Base-by-base conservation (phyloP, 1,284 basidiomycete species). In the Boletus semigastroideus region DNA sequence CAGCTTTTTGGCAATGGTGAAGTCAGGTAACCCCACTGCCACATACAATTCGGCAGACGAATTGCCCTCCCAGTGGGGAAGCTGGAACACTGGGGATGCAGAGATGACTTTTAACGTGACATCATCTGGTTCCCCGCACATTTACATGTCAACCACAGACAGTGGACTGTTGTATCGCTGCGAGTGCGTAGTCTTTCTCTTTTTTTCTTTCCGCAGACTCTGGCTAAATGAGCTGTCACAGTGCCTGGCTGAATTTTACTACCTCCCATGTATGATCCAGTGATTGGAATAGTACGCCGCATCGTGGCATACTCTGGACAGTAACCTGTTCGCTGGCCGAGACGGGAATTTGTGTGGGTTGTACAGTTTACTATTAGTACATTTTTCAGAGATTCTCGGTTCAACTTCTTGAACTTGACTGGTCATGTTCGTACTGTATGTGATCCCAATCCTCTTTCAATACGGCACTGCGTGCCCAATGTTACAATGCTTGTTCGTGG, bases 1-100 rank as follows among this genome's bases (percentile, higher is more conserved):
- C 27, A 49, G 48, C 9, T 68, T 68, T 36, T 17, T 67, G 43
- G 53, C 60, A 17, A 45, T 64, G 42, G 59, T 49, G 11, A 59
- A 42, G 20, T 64, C 48, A 1, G 25, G 46, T 28, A 48, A 59
- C 33, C 58, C 60, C 1, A 42, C 45, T 31, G 25, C 13, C 13
- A 53, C 49, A 30, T 65, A 56, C 34, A 20, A 60, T n/a, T 16
- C 54, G 4, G 44, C 43, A n/a, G 55, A 63, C 20, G 48, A 53
- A 28, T 55, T 56, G 3, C 65, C 64, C 3, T 31, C 34, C 2
- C 3, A 39, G 1, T 66, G 65, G 65, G 38, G 42, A 1, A 17
- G 8, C 8, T 67, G 56, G 52, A 14, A 16, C 1, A 37, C 9
- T 2, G 53, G 39, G 3, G n/a, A 44, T 14, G 34, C 41, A 1